Evolutionary conservation across 441 rosid species (phyloP), one percentile per base, ranked within the genome.

Genomic region (Pelargonium fulgidum): DNA sequence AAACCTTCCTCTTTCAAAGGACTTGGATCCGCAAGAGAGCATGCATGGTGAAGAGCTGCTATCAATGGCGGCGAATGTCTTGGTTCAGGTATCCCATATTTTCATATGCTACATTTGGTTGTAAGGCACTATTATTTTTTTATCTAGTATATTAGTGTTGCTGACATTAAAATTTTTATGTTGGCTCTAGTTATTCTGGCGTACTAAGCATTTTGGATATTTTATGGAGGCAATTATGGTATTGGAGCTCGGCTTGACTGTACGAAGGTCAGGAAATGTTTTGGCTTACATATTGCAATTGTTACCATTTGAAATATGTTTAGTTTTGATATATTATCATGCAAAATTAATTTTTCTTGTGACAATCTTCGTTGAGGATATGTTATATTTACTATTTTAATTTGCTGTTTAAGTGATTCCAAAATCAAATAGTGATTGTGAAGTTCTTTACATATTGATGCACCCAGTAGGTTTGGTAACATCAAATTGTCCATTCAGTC

Each of bases 31-130:
- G 63, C 98, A 91, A 76, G 98, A 95, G 84, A 89, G 84, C 77
- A 87, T 95, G 91, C 88, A 89, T 67, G 98, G 99, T 33, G 98
- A 90, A 83, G 99, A 95, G 83, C 86, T 95, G 73, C 79, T 95
- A 70, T 82, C 90, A 71, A 80, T 89, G 80, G 82, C 80, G 3
- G 84, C 89, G 84, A 90, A 84, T 79, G 79, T 81, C 70, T 84
- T 92, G 82, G 91, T 95, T 81, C 96, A 92, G 98, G 99, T 95
- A 85, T 72, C 54, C 9, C 9, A 39, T 39, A 39, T 39, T 7
- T 7, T 29, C 26, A 64, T 70, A 7, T 50, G 52, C 3, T 22
- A 14, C 61, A 26, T 48, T 67, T 33, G 36, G 42, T 47, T 67
- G 6, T 10, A 47, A 12, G 16, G 22, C 61, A 67, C 22, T 64